Evolutionary conservation across 2,329 filamentous ascomycete species (phyloP).

Genomic region (Penicillium vulpinum): DNA sequence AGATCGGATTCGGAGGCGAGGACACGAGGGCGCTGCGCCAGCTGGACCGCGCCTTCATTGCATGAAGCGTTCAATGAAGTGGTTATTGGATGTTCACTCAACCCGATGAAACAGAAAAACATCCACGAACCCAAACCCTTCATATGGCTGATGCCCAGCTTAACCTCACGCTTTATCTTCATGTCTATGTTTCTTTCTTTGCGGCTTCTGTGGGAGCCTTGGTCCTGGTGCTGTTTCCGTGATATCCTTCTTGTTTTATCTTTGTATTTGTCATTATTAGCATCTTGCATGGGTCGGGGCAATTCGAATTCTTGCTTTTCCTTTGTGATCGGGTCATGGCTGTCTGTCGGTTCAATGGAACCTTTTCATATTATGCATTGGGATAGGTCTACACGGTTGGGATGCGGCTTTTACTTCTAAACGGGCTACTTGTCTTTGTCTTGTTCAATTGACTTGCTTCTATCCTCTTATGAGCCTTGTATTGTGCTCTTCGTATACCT

Average conservation of each 20-base stretch:
- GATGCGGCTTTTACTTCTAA: constrained; percentile 10
- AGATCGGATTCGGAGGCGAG: constrained; percentile 59
- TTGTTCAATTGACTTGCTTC: constrained; percentile 17
- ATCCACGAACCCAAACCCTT: not conserved
- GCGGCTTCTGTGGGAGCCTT: constrained; percentile 5
- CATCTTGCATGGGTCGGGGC: constrained; percentile 25
- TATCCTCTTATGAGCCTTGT: not conserved
- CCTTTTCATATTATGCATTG: constrained; percentile 25
- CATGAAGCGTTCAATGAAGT: constrained; percentile 20
- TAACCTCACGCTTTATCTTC: not conserved
- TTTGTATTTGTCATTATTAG: constrained; percentile 16
- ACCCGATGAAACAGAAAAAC: not conserved
- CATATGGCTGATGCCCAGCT: not conserved
- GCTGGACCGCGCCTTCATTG: constrained; percentile 58
- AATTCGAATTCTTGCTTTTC: constrained; percentile 17
- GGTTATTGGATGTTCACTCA: not conserved
- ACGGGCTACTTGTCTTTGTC: constrained; percentile 3
- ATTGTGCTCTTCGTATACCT: constrained; percentile 3
- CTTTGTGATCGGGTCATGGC: constrained; percentile 14
- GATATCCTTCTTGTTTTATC: constrained; percentile 21
- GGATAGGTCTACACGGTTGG: constrained; percentile 26
- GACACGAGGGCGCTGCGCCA: constrained; percentile 66
- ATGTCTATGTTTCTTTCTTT: constrained; percentile 2
- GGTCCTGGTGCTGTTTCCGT: constrained; percentile 17
- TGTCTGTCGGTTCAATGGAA: constrained; percentile 9